phyloP scores from a whole-genome alignment of 208 protist genomes.

The Phytomonas serpens region DNA sequence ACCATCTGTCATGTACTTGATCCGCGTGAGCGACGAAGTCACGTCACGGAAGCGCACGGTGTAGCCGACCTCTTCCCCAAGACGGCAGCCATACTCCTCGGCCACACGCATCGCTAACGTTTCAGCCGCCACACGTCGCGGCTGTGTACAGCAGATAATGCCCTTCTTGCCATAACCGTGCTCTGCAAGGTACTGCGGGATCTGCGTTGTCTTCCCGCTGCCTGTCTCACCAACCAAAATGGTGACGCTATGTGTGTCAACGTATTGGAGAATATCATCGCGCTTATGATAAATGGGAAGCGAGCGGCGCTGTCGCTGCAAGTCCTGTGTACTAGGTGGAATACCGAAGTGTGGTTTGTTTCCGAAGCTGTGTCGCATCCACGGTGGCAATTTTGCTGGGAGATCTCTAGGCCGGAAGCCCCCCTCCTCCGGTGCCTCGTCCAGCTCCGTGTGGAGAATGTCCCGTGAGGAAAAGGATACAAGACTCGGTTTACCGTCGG shows the following conservation, averaged over 20 bases:
- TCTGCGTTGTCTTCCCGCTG: constrained; percentile 97
- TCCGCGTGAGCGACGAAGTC: constrained; percentile 92
- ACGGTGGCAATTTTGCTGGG: constrained; percentile 58
- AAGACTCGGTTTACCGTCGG: neutral
- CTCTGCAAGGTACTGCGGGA: constrained; percentile 93
- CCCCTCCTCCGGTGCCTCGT: constrained; percentile 51
- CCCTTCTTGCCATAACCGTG: constrained; percentile 70
- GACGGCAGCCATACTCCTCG: constrained; percentile 95
- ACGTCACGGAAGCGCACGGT: constrained; percentile 98
- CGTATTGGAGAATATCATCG: constrained; percentile 83
- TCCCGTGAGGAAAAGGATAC: neutral
- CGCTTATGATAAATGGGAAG: constrained; percentile 95
- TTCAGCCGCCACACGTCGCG: constrained; percentile 98
- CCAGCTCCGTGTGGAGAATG: constrained; percentile 57
- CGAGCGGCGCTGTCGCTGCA: constrained; percentile 71
- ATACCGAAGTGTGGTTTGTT: constrained; percentile 60
- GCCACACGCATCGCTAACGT: constrained; percentile 97
- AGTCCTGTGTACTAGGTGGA: constrained; percentile 30
- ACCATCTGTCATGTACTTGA: constrained; percentile 99
- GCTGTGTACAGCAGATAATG: constrained; percentile 95
- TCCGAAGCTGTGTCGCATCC: constrained; percentile 76
- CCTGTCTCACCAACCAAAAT: constrained; percentile 94
- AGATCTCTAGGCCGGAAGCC: constrained; percentile 45
- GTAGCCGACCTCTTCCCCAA: constrained; percentile 99
- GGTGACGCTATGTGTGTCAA: constrained; percentile 77